A percentile compares a stretch with the other conserved stretches of the same genome.
phyloP scores from a whole-genome alignment of 257 asterid species.

The Plantago major region DNA sequence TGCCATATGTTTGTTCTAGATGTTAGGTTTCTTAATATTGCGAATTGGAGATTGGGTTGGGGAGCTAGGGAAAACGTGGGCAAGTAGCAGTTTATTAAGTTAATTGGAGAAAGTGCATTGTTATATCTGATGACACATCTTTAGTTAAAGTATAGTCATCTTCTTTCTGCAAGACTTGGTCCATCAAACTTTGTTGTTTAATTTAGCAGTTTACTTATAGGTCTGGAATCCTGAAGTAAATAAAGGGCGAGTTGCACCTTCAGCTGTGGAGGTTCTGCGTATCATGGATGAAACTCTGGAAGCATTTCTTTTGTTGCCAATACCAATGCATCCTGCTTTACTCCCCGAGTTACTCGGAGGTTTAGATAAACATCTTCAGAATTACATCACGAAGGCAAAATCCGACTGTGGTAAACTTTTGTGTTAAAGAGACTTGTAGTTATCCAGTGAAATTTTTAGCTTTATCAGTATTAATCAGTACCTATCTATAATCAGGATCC shows the following conservation, averaged over 20 bases:
- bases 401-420: constrained; percentile 71
- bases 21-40: no score
- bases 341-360: constrained; percentile 75
- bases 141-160: no score
- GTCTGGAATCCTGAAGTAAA: constrained; percentile 81
- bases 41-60: no score
- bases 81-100: no score
- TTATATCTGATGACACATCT: no score
- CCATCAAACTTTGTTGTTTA: neutral
- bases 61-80: no score
- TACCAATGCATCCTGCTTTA: constrained; percentile 80
- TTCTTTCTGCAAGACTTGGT: no score
- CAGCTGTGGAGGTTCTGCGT: constrained; percentile 90
- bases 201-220: constrained; percentile 27
- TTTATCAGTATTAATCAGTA: constrained; percentile 18
- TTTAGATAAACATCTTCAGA: constrained; percentile 66
- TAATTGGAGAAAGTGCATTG: no score
- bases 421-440: constrained; percentile 2
- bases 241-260: constrained; percentile 76
- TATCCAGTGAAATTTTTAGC: constrained; percentile 5
- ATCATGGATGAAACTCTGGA: constrained; percentile 77
- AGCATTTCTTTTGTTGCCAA: constrained; percentile 92
- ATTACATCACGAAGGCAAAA: constrained; percentile 50
- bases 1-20: no score
- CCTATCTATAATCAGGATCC: constrained; percentile 49